Evolutionary conservation across 495 filamentous ascomycete species (phyloP).

Genomic region (Hypoxylon lienhwacheense): DNA sequence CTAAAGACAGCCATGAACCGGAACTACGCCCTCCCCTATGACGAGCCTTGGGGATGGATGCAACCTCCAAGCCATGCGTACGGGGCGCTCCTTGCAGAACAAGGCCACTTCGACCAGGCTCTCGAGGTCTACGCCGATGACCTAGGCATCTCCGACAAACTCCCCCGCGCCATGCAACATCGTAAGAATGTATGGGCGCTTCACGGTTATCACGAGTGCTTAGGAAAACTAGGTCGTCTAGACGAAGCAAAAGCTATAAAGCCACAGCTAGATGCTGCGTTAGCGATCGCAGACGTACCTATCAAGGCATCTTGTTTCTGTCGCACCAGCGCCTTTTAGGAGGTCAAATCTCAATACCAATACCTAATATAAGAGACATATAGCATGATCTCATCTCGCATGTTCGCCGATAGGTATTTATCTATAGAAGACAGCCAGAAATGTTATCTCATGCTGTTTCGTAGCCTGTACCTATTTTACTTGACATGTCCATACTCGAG

Average conservation of each 20-base stretch:
- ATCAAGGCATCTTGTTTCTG: slow-evolving; percentile 66
- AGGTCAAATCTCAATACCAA: too few relatives aligned
- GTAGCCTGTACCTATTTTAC: too few relatives aligned
- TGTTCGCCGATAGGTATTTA: too few relatives aligned
- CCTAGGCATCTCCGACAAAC: slow-evolving; percentile 57
- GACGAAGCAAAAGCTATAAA: slow-evolving; percentile 55
- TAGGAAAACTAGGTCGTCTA: slow-evolving; percentile 51
- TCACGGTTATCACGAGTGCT: slow-evolving; percentile 67
- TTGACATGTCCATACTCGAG: too few relatives aligned
- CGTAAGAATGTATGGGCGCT: slow-evolving; percentile 70
- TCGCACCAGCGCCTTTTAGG: slow-evolving; percentile 37
- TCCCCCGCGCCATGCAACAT: slow-evolving; percentile 62
- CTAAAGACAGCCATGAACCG: slow-evolving; percentile 55
- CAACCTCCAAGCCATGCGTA: slow-evolving; percentile 67
- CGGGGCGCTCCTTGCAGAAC: slow-evolving; percentile 64
- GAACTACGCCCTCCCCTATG: slow-evolving; percentile 62
- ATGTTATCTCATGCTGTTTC: too few relatives aligned
- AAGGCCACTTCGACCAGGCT: slow-evolving; percentile 59
- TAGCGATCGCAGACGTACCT: slow-evolving; percentile 60
- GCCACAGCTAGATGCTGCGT: slow-evolving; percentile 51
- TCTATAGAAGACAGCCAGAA: too few relatives aligned
- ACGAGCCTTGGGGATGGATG: slow-evolving; percentile 75
- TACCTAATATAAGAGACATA: too few relatives aligned
- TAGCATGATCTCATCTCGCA: too few relatives aligned
- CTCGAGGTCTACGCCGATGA: slow-evolving; percentile 60